phyloP scores from a whole-genome alignment of 371 early-diverging fungal genomes.

The Rhizopus delemar region DNA sequence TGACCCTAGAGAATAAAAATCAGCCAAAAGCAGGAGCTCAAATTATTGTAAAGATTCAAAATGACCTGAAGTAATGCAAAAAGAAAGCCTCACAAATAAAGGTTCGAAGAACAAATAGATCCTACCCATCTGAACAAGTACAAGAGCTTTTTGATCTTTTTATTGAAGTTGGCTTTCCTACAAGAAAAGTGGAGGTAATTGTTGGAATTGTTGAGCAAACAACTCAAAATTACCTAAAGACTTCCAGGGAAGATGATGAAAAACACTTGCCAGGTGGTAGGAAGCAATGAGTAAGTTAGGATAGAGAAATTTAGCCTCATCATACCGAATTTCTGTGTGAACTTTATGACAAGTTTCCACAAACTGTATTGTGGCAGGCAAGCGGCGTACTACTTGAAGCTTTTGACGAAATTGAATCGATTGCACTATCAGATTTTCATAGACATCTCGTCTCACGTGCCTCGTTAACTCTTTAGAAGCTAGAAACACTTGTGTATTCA shows the following conservation, averaged over 20 bases:
- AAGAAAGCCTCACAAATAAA: neutral
- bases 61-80: conserved; percentile 3
- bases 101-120: conserved; percentile 8
- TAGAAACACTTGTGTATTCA: neutral
- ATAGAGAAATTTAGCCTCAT: neutral
- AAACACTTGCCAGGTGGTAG: conserved; percentile 8
- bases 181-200: conserved; percentile 10
- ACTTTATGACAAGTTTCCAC: neutral
- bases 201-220: conserved; percentile 13
- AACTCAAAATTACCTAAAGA: conserved; percentile 14
- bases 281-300: conserved; percentile 8
- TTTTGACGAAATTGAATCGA: conserved; percentile 5
- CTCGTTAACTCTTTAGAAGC: conserved; percentile 8
- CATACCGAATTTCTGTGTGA: neutral
- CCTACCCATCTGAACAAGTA: conserved; percentile 12
- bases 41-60: conserved; percentile 2
- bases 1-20: conserved; percentile 5
- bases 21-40: conserved; percentile 3
- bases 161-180: conserved; percentile 16
- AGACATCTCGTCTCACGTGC: conserved; percentile 4
- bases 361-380: conserved; percentile 1
- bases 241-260: conserved; percentile 13
- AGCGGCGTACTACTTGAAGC: neutral
- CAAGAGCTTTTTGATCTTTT: conserved; percentile 22
- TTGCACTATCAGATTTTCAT: conserved; percentile 5